Conservation (phyloP, 805 yeast species). For the Lipomyces kockii region DNA sequence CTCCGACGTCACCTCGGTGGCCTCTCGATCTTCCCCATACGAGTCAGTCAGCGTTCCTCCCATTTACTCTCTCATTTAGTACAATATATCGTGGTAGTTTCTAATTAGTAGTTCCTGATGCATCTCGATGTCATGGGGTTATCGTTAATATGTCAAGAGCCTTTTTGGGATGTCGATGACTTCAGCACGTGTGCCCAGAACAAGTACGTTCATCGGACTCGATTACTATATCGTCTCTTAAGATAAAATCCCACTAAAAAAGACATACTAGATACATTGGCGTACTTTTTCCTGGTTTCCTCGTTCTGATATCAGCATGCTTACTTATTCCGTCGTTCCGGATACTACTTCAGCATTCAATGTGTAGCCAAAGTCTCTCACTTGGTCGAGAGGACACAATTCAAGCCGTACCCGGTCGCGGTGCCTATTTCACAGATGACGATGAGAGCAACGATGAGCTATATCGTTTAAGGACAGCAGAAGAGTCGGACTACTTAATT, state of each 20-base stretch:
- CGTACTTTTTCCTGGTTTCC: not conserved
- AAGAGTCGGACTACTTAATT: not conserved
- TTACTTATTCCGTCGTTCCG: slow-evolving; percentile 4
- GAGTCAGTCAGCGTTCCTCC: no score
- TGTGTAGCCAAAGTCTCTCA: not conserved
- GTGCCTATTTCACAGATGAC: slow-evolving; percentile 5
- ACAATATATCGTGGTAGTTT: not conserved
- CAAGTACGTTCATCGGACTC: slow-evolving; percentile 41
- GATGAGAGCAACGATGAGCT: slow-evolving; percentile 3
- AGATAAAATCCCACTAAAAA: not conserved
- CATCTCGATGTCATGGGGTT: slow-evolving; percentile 2
- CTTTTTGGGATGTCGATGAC: slow-evolving; percentile 66
- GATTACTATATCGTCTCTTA: not conserved
- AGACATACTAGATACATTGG: not conserved
- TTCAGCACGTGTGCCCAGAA: slow-evolving; percentile 58
- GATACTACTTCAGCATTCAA: not conserved
- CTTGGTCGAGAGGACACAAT: slow-evolving; percentile 12
- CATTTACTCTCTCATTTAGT: not conserved
- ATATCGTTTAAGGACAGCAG: slow-evolving; percentile 22
- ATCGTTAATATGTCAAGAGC: slow-evolving; percentile 24
- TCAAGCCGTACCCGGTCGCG: not conserved
- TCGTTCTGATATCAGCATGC: not conserved
- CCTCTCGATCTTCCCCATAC: not conserved
- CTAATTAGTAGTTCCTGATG: not conserved
- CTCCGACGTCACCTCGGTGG: no score